These are phyloP conservation scores for Botrytis sinoallii DNA, from an alignment of 2,329 filamentous ascomycete genomes.

Conservation along the genomic window DNA sequence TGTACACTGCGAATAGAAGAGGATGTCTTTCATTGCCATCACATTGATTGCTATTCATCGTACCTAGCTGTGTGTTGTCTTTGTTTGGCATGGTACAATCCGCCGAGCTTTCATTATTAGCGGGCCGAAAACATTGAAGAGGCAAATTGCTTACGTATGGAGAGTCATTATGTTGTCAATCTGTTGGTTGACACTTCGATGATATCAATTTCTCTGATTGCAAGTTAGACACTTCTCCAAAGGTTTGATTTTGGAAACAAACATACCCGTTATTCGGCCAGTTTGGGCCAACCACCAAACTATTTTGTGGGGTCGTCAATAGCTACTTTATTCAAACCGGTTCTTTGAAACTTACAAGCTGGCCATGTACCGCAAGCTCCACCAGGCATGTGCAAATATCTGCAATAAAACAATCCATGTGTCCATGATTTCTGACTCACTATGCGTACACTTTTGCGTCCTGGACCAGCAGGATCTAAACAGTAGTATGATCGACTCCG, in stretches of 20 bases:
- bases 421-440: constrained; percentile 61
- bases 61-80: constrained; percentile 2
- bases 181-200: constrained; percentile 16
- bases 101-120: not conserved
- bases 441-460: constrained; percentile 58
- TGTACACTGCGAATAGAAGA: not conserved
- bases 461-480: not conserved
- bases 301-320: not conserved
- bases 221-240: not conserved
- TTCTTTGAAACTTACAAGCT: constrained; percentile 40
- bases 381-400: constrained; percentile 60
- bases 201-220: constrained; percentile 8
- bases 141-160: not conserved
- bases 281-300: constrained; percentile 15
- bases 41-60: constrained; percentile 3
- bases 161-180: constrained; percentile 5
- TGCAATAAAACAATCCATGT: constrained; percentile 66
- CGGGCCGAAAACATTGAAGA: no score
- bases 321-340: no score
- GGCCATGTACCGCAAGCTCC: constrained; percentile 72
- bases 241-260: not conserved
- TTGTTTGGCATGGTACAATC: constrained; percentile 11
- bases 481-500: not conserved
- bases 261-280: constrained; percentile 15
- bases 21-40: not conserved